Conservation (phyloP, 306 rosid species). For the Argentina anserina region DNA sequence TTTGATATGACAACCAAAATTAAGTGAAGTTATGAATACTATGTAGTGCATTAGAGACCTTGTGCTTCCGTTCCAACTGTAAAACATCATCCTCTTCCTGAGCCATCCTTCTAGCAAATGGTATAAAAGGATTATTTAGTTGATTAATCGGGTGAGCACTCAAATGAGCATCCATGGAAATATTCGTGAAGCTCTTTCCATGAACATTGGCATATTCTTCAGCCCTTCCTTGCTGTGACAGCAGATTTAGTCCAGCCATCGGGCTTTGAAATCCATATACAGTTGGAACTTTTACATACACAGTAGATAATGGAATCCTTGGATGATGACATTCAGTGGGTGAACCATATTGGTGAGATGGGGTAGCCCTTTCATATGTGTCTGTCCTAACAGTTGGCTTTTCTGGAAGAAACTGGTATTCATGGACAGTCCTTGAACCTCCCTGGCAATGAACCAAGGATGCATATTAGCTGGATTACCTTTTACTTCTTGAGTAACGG, state of each 20-base stretch:
- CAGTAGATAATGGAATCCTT: conserved; percentile 39
- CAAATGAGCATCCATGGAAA: conserved; percentile 31
- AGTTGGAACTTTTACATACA: conserved; percentile 40
- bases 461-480: not conserved
- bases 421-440: conserved; percentile 56
- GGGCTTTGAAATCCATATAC: conserved; percentile 51
- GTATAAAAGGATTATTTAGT: conserved; percentile 34
- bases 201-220: conserved; percentile 36
- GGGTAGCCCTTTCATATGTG: conserved; percentile 37
- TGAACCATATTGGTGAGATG: conserved; percentile 44
- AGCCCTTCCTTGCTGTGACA: conserved; percentile 48
- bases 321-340: conserved; percentile 36
- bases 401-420: conserved; percentile 79
- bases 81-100: conserved; percentile 49
- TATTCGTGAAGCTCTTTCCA: conserved; percentile 36
- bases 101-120: conserved; percentile 37
- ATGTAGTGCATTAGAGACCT: conserved; percentile 37
- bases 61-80: conserved; percentile 55
- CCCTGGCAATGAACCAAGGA: conserved; percentile 35
- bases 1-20: conserved; percentile 18
- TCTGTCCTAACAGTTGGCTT: conserved; percentile 63
- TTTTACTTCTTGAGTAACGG: not conserved
- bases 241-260: conserved; percentile 38
- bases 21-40: conserved; percentile 9
- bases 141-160: conserved; percentile 44